Percentiles rank a stretch among this genome's conserved stretches.
phyloP scores from a whole-genome alignment of 1,284 basidiomycete species.

The Takashimella koratensis region DNA sequence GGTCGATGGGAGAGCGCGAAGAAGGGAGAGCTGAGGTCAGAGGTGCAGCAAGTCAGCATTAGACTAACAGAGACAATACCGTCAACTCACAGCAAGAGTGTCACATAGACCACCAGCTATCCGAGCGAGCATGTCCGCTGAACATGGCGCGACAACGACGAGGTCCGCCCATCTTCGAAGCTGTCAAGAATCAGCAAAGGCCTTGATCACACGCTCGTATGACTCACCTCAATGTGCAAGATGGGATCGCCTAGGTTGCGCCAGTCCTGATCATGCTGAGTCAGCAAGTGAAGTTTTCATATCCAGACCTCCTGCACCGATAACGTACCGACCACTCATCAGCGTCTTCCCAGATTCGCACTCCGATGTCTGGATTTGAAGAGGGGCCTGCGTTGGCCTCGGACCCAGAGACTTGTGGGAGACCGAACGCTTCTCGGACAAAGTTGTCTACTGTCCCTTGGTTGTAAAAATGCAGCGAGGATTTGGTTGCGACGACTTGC shows the following conservation, averaged over 20 bases:
- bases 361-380: slow-evolving; percentile 46
- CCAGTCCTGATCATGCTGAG: slow-evolving; percentile 50
- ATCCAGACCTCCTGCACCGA: not conserved
- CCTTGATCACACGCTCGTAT: not conserved
- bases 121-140: slow-evolving; percentile 92
- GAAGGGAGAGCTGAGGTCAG: slow-evolving; percentile 69
- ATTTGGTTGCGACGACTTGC: slow-evolving; percentile 76
- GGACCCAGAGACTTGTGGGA: not conserved
- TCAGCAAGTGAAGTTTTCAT: not conserved
- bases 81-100: slow-evolving; percentile 79
- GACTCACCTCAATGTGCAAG: slow-evolving; percentile 75
- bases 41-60: not conserved
- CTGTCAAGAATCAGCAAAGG: slow-evolving; percentile 22
- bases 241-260: slow-evolving; percentile 84
- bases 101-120: slow-evolving; percentile 85
- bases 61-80: too few relatives aligned
- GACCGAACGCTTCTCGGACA: slow-evolving; percentile 14
- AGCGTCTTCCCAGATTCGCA: slow-evolving; percentile 78
- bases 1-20: slow-evolving; percentile 75
- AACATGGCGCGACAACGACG: slow-evolving; percentile 89
- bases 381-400: not conserved
- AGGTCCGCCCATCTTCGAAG: slow-evolving; percentile 93
- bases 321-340: slow-evolving; percentile 81
- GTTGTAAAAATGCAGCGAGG: slow-evolving; percentile 74
- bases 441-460: slow-evolving; percentile 54